phyloP scores from a whole-genome alignment of 148 eudicot genomes.

The Fagopyrum esculentum region DNA sequence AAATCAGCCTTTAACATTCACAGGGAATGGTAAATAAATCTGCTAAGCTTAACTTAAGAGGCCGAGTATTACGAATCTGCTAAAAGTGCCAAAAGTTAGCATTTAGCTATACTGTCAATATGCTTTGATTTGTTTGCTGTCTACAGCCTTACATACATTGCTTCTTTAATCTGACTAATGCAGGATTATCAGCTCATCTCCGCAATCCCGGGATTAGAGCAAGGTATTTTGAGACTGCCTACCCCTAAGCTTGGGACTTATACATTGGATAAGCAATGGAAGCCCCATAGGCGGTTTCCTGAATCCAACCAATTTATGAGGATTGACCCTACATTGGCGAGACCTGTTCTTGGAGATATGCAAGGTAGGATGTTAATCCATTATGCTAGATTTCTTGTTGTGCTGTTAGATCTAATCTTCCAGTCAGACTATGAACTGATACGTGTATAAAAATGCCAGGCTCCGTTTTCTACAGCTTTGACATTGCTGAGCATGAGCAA shows the following conservation, averaged over 20 bases:
- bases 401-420: no score
- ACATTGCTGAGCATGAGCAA: constrained; percentile 32
- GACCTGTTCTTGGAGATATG: constrained; percentile 31
- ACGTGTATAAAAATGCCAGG: neutral
- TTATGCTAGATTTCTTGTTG: no score
- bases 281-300: constrained; percentile 23
- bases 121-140: no score
- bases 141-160: neutral
- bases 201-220: constrained; percentile 31
- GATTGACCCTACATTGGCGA: constrained; percentile 27
- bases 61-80: no score
- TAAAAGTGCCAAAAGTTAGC: neutral
- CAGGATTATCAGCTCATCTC: constrained; percentile 39
- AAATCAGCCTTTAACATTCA: no score
- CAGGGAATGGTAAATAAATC: no score
- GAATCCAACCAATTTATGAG: constrained; percentile 25
- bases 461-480: constrained; percentile 33
- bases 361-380: constrained; percentile 45
- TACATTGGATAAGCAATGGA: constrained; percentile 28
- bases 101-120: neutral
- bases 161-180: neutral
- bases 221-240: constrained; percentile 26
- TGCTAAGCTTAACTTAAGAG: no score
- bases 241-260: constrained; percentile 25
- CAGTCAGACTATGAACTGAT: no score